These are phyloP conservation scores for Ailanthus altissimus DNA, from an alignment of 345 rosid genomes.

Conservation along the genomic window DNA sequence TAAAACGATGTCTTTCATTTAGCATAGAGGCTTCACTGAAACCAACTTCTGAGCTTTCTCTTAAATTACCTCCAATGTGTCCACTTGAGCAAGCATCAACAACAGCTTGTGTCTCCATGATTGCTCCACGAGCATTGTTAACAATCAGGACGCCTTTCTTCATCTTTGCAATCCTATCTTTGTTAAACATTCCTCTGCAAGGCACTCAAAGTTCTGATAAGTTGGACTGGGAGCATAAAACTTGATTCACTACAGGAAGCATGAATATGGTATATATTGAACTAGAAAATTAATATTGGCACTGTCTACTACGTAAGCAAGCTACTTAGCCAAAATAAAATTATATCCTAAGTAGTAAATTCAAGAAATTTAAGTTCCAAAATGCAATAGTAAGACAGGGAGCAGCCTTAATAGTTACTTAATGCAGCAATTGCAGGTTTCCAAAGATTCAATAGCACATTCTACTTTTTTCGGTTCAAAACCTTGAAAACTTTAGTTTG, in stretches of 20 bases:
- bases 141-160: conserved; percentile 89
- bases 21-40: background rate
- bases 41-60: background rate
- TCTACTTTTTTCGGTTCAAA: background rate
- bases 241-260: background rate
- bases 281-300: background rate
- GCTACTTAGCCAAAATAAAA: background rate
- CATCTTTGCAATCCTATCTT: conserved; percentile 72
- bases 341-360: background rate
- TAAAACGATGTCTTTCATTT: background rate
- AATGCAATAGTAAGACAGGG: background rate
- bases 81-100: conserved; percentile 81
- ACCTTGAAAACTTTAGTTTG: background rate
- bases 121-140: conserved; percentile 96
- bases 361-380: background rate
- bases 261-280: background rate
- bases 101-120: conserved; percentile 89
- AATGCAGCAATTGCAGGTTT: background rate
- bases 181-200: conserved; percentile 74
- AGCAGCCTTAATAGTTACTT: background rate
- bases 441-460: background rate
- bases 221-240: background rate
- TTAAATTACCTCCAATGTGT: conserved; percentile 67
- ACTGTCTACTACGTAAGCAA: background rate
- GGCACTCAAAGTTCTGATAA: conserved; percentile 9